Evolutionary conservation across 805 yeast species (phyloP).

Genomic region (Kuraishia capsulata): DNA sequence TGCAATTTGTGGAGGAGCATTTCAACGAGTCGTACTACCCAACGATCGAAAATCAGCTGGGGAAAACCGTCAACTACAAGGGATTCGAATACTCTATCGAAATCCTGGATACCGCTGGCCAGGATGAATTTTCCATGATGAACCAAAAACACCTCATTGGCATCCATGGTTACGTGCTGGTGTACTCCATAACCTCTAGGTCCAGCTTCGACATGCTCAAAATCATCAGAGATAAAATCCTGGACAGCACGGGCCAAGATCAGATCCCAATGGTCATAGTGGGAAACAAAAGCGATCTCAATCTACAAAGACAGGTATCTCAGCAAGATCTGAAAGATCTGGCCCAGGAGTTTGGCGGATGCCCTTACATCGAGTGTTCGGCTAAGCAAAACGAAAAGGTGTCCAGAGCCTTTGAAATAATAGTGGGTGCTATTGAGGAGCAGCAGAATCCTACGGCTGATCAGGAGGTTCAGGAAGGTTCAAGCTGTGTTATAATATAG

Average conservation of each 20-base stretch:
- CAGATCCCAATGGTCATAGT: constrained; percentile 37
- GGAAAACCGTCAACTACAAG: constrained; percentile 57
- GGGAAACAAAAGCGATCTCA: constrained; percentile 47
- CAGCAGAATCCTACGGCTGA: constrained; percentile 39
- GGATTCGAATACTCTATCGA: constrained; percentile 75
- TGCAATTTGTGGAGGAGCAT: constrained; percentile 79
- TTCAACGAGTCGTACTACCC: constrained; percentile 88
- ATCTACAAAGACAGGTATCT: constrained; percentile 46
- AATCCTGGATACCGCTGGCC: constrained; percentile 88
- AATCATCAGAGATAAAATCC: constrained; percentile 73
- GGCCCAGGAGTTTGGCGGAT: constrained; percentile 30
- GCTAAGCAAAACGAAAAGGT: constrained; percentile 39
- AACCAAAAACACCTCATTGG: constrained; percentile 74
- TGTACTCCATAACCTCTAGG: constrained; percentile 73
- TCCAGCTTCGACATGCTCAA: constrained; percentile 70
- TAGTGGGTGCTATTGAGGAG: constrained; percentile 53
- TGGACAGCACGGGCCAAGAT: constrained; percentile 52
- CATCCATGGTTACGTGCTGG: constrained; percentile 74
- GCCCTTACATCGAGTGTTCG: constrained; percentile 38
- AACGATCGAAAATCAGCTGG: constrained; percentile 80
- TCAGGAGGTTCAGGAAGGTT: constrained; percentile 28
- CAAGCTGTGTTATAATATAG: constrained; percentile 39
- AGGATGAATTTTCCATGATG: constrained; percentile 78
- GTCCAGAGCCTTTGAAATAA: constrained; percentile 44
- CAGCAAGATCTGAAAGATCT: constrained; percentile 39